A percentile compares a stretch with the other conserved stretches of the same genome.
Conservation (phyloP, 257 asterid genomes). For the Gardenia jasminoides region DNA sequence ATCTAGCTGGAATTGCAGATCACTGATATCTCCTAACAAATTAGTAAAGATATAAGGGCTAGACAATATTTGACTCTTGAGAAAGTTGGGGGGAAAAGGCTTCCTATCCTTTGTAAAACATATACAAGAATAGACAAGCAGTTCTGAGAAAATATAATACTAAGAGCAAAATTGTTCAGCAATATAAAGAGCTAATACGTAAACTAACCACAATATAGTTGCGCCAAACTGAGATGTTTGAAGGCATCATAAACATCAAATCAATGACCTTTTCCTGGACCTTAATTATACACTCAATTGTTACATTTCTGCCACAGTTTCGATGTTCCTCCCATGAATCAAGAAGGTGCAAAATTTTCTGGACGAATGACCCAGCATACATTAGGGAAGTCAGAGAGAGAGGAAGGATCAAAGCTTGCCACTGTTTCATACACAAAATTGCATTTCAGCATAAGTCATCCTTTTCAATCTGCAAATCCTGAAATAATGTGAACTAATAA, state of each 20-base stretch:
- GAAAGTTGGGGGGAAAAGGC: neutral
- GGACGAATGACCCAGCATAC: conserved; percentile 71
- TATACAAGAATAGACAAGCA: neutral
- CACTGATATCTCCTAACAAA: too few species aligned
- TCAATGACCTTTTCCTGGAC: conserved; percentile 26
- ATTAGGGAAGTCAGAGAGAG: conserved; percentile 75
- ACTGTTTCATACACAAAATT: conserved; percentile 84
- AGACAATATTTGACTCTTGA: neutral
- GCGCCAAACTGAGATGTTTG: conserved; percentile 71
- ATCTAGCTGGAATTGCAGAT: too few species aligned
- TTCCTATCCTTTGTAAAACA: neutral
- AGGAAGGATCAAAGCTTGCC: conserved; percentile 82
- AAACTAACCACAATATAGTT: conserved; percentile 88
- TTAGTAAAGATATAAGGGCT: neutral
- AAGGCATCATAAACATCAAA: conserved; percentile 41
- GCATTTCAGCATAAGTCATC: conserved; percentile 69
- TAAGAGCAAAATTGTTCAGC: neutral
- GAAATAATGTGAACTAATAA: conserved; percentile 31
- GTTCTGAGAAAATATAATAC: neutral
- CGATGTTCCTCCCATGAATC: conserved; percentile 39
- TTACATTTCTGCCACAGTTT: conserved; percentile 34
- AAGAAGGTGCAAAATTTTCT: conserved; percentile 40
- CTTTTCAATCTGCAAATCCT: conserved; percentile 58
- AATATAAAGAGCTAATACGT: conserved; percentile 11
- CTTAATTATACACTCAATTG: conserved; percentile 31